phyloP scores from a whole-genome alignment of 2,329 filamentous ascomycete species.

The Didymella arachidicola region DNA sequence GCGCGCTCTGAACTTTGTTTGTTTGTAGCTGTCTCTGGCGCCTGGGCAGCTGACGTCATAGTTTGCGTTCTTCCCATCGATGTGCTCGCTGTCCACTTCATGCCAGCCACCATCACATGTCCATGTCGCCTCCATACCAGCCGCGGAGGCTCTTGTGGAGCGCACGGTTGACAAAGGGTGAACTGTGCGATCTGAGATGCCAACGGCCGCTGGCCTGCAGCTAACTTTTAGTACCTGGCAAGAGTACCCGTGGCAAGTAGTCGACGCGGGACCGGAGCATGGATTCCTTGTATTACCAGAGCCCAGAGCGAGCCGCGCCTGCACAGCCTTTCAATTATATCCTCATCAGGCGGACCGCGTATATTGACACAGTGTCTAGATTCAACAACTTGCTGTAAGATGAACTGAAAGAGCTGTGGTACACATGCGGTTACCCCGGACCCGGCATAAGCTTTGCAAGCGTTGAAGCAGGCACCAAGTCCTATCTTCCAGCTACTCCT shows the following conservation, averaged over 20 bases:
- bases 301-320: slow-evolving; percentile 9
- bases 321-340: not conserved
- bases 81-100: not conserved
- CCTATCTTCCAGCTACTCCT: not conserved
- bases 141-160: slow-evolving; percentile 3
- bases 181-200: not conserved
- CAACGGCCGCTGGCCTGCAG: slow-evolving; percentile 9
- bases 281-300: slow-evolving; percentile 14
- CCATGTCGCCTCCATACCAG: slow-evolving; percentile 6
- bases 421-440: not conserved
- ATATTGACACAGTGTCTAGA: not conserved
- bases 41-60: slow-evolving; percentile 15
- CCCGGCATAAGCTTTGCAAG: not conserved
- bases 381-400: not conserved
- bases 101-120: slow-evolving; percentile 4
- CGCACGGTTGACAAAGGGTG: not conserved
- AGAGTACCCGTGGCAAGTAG: not conserved
- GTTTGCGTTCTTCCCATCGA: slow-evolving; percentile 8
- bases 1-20: slow-evolving; percentile 5
- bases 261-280: slow-evolving; percentile 13
- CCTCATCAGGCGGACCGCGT: not conserved
- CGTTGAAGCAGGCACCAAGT: not conserved
- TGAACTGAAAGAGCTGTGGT: not conserved
- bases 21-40: slow-evolving; percentile 5
- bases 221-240: slow-evolving; percentile 14